Conservation (phyloP, 2,329 filamentous ascomycete species). For the Monosporascus cannonballus region DNA sequence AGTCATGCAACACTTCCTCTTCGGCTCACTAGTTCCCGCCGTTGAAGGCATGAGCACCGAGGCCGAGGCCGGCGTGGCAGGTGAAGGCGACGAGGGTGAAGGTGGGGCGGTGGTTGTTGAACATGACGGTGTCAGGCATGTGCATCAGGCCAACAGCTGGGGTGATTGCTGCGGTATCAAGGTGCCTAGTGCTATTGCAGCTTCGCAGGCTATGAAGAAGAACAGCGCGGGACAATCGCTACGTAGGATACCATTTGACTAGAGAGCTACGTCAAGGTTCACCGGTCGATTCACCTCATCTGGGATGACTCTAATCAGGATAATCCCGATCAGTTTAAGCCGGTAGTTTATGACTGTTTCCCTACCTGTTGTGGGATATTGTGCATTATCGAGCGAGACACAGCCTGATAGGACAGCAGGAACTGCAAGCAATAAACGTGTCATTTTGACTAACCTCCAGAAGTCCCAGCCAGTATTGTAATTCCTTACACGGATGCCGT, state of each 20-base stretch:
- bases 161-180: conserved; percentile 98
- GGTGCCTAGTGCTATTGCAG: conserved; percentile 88
- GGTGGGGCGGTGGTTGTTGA: conserved; percentile 57
- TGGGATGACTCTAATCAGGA: too few species aligned
- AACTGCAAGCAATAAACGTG: too few species aligned
- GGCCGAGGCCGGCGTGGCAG: conserved; percentile 39
- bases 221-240: conserved; percentile 52
- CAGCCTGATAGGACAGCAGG: too few species aligned
- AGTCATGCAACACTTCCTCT: conserved; percentile 98
- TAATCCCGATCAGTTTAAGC: too few species aligned
- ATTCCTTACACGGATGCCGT: too few species aligned
- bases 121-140: conserved; percentile 60
- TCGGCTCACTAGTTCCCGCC: conserved; percentile 78
- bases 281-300: too few species aligned
- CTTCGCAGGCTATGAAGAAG: conserved; percentile 83
- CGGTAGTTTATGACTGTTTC: too few species aligned
- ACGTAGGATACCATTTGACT: conserved; percentile 79
- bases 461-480: too few species aligned
- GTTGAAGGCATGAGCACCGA: conserved; percentile 73
- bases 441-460: too few species aligned
- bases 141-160: conserved; percentile 70
- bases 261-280: conserved; percentile 3
- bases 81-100: conserved; percentile 43
- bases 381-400: too few species aligned
- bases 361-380: too few species aligned